Evolutionary conservation across 805 yeast species (phyloP), one percentile per base, ranked within the genome.

Genomic region (Candida krabiensis): DNA sequence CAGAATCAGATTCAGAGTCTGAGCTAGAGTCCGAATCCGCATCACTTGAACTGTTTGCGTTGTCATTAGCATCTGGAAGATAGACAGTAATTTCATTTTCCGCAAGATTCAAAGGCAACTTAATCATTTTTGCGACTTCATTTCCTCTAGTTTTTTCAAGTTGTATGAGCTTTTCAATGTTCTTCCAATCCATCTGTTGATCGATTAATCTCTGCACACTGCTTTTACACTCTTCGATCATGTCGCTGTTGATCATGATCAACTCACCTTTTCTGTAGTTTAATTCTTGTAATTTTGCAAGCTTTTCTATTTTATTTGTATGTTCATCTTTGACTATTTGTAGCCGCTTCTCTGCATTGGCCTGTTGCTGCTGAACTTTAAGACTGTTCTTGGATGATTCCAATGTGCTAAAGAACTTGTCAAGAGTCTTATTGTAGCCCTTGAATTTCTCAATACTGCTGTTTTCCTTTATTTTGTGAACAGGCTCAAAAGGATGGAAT

Each of bases 101-200:
- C 28, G 72, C 69, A 53, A 91, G 68, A 40, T 86, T 79, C 56
- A 91, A 68, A 0, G 96, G 93, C 24, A 79, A 54, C 32, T 71
- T 67, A 37, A 90, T 83, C 40, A 69, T 51, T 25, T 67, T 63
- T 0, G 96, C 96, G 39, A 80, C 67, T 4, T 65, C 60, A 50
- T 82, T 86, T 1, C 83, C 81, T 49, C 81, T 75, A 1, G 67
- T 61, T 50, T 86, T 81, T 54, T 91, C 96, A 35, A 79, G 70
- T 33, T 73, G 65, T 35, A 91, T 80, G 40, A 84, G 63, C 45
- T 80, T 79, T 56, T 85, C 96, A 45, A 90, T 90, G 43, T 87
- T 83, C 29, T 77, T 75, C 99, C 99, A 91, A 58, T 91, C 97
- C 87, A 88, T 86, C 46, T 86, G 90, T 55, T 86, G 93, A 39